A percentile compares a stretch with the other conserved stretches of the same genome.
Conservation (phyloP, 2,329 filamentous ascomycete species). For the Fonsecaea erecta region DNA sequence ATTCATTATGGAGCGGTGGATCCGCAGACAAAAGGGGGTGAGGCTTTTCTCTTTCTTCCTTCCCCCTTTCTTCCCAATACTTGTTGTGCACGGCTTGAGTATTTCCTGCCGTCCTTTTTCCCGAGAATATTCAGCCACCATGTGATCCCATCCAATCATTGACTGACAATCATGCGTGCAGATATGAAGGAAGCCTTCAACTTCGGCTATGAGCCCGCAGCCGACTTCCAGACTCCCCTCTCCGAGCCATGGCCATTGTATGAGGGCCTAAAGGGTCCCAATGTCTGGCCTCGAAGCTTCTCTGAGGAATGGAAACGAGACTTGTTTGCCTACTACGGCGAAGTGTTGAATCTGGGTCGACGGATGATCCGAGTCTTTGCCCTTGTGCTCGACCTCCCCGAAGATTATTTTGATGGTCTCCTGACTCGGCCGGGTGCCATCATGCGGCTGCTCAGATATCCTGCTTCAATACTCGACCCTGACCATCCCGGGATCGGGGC, state of each 20-base stretch:
- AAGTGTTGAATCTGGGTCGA: constrained; percentile 57
- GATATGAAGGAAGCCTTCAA: constrained; percentile 42
- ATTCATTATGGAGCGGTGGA: constrained; percentile 16
- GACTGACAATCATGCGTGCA: constrained; percentile 1
- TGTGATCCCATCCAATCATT: not conserved
- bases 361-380: constrained; percentile 43
- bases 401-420: not conserved
- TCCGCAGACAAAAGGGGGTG: constrained; percentile 27
- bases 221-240: constrained; percentile 7
- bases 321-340: constrained; percentile 55
- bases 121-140: not conserved
- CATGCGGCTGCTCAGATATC: not conserved
- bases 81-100: not conserved
- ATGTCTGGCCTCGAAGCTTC: constrained; percentile 41
- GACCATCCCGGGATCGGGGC: not conserved
- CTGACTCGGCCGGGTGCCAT: not conserved
- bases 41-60: not conserved
- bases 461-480: constrained; percentile 34
- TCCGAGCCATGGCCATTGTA: constrained; percentile 13
- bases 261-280: constrained; percentile 5
- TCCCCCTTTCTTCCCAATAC: constrained; percentile 9
- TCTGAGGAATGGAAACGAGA: constrained; percentile 52
- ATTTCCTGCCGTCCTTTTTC: not conserved
- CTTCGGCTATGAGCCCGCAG: constrained; percentile 55
- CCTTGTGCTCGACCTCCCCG: not conserved